A percentile compares a stretch with the other conserved stretches of the same genome.
Evolutionary conservation across 225 moss, liverwort and hornwort genomes (phyloP).

Genomic region (Bryoerythrophyllum caledonicum): DNA sequence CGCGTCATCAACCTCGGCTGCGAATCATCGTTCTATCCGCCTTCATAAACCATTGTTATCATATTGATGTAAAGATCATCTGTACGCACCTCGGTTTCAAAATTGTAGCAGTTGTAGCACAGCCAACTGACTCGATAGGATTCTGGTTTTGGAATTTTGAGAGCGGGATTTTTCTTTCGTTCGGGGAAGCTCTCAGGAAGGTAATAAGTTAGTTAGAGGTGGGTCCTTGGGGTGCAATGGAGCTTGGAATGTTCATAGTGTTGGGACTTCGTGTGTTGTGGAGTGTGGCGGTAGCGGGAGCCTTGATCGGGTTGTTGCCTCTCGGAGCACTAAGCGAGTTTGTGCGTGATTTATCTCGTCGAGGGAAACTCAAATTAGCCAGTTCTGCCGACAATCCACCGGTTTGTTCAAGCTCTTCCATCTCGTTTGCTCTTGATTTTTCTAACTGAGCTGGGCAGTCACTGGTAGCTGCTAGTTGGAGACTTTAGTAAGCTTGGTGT

Average conservation of each 20-base stretch:
- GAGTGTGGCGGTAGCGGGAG: conserved; percentile 22
- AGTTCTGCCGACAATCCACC: conserved; percentile 21
- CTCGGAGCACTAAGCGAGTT: conserved; percentile 48
- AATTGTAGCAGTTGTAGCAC: not conserved
- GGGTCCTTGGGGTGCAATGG: conserved; percentile 20
- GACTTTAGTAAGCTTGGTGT: not conserved
- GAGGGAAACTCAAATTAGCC: conserved; percentile 59
- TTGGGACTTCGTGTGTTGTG: conserved; percentile 43
- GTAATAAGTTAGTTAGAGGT: not conserved
- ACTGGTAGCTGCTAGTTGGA: not conserved
- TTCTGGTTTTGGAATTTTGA: not conserved
- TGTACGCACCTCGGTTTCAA: not conserved
- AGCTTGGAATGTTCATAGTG: conserved; percentile 14
- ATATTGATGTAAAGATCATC: not conserved
- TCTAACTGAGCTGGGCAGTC: not conserved
- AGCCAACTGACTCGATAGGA: not conserved
- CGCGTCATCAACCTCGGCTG: not conserved
- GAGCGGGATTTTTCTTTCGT: not conserved
- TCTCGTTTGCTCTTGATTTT: not conserved
- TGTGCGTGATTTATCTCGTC: conserved; percentile 39
- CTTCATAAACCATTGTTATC: not conserved
- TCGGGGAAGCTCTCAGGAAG: not conserved
- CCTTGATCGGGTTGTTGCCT: conserved; percentile 42
- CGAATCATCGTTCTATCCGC: not conserved
- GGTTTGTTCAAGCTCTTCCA: conserved; percentile 21